These are phyloP conservation scores for Verticillium isaacii DNA, from an alignment of 2,329 filamentous ascomycete genomes.

Conservation along the genomic window DNA sequence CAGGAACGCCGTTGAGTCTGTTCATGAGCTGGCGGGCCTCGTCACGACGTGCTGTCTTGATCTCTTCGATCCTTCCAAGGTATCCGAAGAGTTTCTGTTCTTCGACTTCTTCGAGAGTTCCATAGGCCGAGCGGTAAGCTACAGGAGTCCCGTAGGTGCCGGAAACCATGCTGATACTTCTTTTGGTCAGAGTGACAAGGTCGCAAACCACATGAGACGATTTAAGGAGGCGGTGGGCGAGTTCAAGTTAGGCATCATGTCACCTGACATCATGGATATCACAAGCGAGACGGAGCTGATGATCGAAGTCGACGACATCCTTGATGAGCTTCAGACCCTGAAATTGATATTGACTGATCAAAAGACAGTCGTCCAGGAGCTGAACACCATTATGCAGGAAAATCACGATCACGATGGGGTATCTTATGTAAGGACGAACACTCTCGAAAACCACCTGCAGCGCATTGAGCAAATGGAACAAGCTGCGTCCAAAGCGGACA, in stretches of 20 bases:
- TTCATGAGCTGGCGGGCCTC: constrained; percentile 6
- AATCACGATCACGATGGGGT: background rate
- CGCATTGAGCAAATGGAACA: constrained; percentile 19
- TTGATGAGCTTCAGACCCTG: constrained; percentile 8
- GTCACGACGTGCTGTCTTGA: constrained; percentile 8
- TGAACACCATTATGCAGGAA: constrained; percentile 12
- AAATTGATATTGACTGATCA: constrained; percentile 7
- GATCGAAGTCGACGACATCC: constrained; percentile 9
- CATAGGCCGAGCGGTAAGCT: constrained; percentile 4
- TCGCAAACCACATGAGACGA: background rate
- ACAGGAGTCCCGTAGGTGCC: constrained; percentile 4
- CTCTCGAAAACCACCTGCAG: constrained; percentile 16
- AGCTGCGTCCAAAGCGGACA: constrained; percentile 14
- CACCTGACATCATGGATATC: constrained; percentile 16
- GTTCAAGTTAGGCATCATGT: constrained; percentile 17
- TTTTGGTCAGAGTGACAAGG: background rate
- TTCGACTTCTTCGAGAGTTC: constrained; percentile 10
- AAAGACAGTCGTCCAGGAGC: constrained; percentile 8
- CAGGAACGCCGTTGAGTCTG: constrained; percentile 3
- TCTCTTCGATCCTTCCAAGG: constrained; percentile 6
- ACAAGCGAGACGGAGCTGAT: constrained; percentile 2
- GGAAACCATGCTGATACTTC: constrained; percentile 7
- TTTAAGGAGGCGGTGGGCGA: constrained; percentile 4
- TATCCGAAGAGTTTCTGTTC: constrained; percentile 1
- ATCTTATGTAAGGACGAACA: constrained; percentile 1